phyloP scores from a whole-genome alignment of 73 alveolate species.

The Paramecium pentaurelia region DNA sequence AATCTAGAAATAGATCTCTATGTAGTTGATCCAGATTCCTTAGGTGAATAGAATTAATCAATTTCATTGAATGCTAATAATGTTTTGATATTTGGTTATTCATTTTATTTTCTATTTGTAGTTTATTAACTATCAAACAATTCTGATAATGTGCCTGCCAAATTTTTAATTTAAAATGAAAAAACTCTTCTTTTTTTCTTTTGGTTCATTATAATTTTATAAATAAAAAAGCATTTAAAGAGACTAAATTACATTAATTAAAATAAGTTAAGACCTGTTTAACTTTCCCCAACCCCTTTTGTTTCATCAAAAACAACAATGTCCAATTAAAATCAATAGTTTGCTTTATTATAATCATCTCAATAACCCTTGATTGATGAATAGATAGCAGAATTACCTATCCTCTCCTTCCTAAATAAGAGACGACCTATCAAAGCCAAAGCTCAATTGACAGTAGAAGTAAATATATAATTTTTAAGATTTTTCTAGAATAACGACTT shows the following conservation, averaged over 20 bases:
- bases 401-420: not conserved
- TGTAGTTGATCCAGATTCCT: slow-evolving; percentile 19
- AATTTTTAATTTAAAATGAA: not conserved
- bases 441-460: not conserved
- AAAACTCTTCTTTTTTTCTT: not conserved
- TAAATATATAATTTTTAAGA: not conserved
- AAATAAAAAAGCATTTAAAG: not conserved
- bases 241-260: not conserved
- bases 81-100: not conserved
- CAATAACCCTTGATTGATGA: not conserved
- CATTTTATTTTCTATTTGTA: not conserved
- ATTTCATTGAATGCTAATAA: not conserved
- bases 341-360: not conserved
- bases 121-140: not conserved
- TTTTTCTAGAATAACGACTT: not conserved
- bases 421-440: not conserved
- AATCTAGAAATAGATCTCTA: not conserved
- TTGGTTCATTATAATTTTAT: not conserved
- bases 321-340: not conserved
- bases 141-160: not conserved
- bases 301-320: not conserved
- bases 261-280: slow-evolving; percentile 22
- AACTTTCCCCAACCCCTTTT: not conserved
- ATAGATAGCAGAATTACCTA: not conserved
- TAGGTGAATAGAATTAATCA: not conserved